Conservation (phyloP, 345 rosid genomes). For the Eucalyptus victrix region DNA sequence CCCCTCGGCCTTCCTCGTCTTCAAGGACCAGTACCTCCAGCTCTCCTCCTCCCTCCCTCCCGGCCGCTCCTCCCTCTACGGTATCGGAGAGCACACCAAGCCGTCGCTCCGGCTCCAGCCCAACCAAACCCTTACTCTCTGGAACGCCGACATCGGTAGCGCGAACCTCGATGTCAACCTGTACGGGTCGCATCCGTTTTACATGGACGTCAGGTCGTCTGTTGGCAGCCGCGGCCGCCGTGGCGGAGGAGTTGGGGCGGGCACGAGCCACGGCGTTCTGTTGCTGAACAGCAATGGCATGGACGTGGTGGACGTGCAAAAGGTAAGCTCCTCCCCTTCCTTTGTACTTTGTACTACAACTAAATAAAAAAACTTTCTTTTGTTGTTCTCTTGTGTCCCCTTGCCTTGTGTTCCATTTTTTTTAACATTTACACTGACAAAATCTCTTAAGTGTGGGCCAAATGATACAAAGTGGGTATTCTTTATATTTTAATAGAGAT, state of each 20-base stretch:
- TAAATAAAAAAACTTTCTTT: too few relatives aligned
- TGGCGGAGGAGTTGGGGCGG: constrained; percentile 6
- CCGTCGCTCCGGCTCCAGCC: constrained; percentile 25
- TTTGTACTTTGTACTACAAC: too few relatives aligned
- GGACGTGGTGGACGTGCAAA: constrained; percentile 41
- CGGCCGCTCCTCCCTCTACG: constrained; percentile 39
- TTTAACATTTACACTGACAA: too few relatives aligned
- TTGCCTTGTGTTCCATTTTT: too few relatives aligned
- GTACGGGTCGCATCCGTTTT: constrained; percentile 73
- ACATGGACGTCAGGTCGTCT: constrained; percentile 39
- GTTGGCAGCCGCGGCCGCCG: constrained; percentile 3
- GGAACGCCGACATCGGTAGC: constrained; percentile 45
- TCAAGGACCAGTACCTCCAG: constrained; percentile 69
- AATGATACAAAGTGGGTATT: too few relatives aligned
- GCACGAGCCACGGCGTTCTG: constrained; percentile 50
- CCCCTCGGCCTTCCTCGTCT: constrained; percentile 22
- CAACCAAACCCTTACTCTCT: constrained; percentile 29
- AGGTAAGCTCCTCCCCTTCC: too few relatives aligned
- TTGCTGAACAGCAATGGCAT: constrained; percentile 67
- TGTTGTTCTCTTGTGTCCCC: too few relatives aligned
- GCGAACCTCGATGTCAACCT: constrained; percentile 31
- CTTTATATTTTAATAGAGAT: too few relatives aligned
- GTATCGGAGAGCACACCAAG: constrained; percentile 76
- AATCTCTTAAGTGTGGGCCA: too few relatives aligned
- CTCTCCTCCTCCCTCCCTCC: constrained; percentile 49